Percentiles rank a stretch among this genome's conserved stretches.
Evolutionary conservation across 441 rosid species (phyloP).

Genomic region (Capsella rubella): DNA sequence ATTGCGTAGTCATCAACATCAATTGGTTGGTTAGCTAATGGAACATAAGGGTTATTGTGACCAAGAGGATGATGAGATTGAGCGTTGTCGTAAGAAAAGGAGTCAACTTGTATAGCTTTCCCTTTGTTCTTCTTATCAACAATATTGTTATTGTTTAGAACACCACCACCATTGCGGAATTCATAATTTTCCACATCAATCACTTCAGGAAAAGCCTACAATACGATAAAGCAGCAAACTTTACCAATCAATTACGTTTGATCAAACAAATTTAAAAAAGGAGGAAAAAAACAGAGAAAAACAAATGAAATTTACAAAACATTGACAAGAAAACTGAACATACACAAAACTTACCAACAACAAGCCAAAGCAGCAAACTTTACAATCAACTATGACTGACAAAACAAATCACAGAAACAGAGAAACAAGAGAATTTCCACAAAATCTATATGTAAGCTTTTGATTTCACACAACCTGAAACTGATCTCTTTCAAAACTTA

Average conservation of each 20-base stretch:
- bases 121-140: conserved; percentile 59
- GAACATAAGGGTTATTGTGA: neutral
- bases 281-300: neutral
- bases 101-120: conserved; percentile 52
- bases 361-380: conserved; percentile 30
- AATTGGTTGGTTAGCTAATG: neutral
- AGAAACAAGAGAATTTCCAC: conserved; percentile 13
- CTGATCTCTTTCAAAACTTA: conserved; percentile 5
- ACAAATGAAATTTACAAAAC: conserved; percentile 5
- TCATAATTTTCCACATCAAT: conserved; percentile 74
- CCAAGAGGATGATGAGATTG: conserved; percentile 18
- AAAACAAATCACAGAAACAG: conserved; percentile 8
- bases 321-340: neutral
- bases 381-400: neutral
- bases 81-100: conserved; percentile 31
- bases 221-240: conserved; percentile 32
- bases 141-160: conserved; percentile 42
- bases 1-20: conserved; percentile 35
- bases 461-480: neutral
- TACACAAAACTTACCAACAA: conserved; percentile 43
- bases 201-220: conserved; percentile 61
- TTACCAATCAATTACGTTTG: neutral
- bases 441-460: neutral
- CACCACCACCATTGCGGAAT: conserved; percentile 44
- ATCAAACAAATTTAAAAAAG: conserved; percentile 1